These are phyloP conservation scores for Jimgerdemannia flammicorona DNA, from an alignment of 192 early-diverging fungal species.

Conservation along the genomic window DNA sequence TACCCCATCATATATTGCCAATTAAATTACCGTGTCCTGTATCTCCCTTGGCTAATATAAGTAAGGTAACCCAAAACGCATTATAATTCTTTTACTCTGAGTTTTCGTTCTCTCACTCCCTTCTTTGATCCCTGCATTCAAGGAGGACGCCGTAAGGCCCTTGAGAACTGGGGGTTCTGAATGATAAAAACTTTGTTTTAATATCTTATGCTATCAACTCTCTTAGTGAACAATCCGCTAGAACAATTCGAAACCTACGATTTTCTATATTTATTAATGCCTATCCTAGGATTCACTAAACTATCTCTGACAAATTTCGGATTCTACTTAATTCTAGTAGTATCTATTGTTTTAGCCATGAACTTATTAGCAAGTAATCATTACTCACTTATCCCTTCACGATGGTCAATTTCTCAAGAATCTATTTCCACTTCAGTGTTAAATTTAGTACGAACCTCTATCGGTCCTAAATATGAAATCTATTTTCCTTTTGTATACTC, in stretches of 20 bases:
- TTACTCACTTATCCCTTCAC: neutral
- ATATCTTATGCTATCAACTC: constrained; percentile 3
- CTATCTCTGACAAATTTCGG: constrained; percentile 14
- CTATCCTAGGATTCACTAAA: constrained; percentile 13
- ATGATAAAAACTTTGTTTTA: constrained; percentile 36
- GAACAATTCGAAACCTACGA: constrained; percentile 12
- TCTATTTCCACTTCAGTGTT: neutral
- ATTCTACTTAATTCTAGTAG: constrained; percentile 11
- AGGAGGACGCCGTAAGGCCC: too few species aligned
- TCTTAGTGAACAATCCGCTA: constrained; percentile 11
- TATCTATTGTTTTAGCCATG: constrained; percentile 1
- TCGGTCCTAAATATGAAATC: constrained; percentile 6
- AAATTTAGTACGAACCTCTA: constrained; percentile 3
- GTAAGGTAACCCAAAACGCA: too few species aligned
- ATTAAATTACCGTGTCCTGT: too few species aligned
- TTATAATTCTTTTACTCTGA: too few species aligned
- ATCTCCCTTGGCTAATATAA: too few species aligned
- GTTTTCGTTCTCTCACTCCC: too few species aligned
- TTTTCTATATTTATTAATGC: constrained; percentile 9
- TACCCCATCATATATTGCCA: too few species aligned
- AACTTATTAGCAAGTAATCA: constrained; percentile 7
- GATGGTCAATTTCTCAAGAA: constrained; percentile 1
- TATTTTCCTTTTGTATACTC: constrained; percentile 8
- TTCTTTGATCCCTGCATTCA: too few species aligned
- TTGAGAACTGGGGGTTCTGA: too few species aligned